These are phyloP conservation scores for Nakazawaea populi DNA, from an alignment of 805 yeast genomes.

Conservation along the genomic window DNA sequence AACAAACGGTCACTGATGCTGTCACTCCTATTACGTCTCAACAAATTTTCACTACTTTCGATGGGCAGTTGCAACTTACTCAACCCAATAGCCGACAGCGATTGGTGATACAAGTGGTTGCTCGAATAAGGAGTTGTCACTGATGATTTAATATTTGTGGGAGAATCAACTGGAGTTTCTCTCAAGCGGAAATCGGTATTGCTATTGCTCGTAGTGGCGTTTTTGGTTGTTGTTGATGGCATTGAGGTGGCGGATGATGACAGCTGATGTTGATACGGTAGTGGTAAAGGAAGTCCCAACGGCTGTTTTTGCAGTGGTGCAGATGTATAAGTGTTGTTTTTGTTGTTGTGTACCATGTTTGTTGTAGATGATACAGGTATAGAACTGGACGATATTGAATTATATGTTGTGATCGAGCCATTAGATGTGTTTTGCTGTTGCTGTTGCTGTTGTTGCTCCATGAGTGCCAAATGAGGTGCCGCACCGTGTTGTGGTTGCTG, in stretches of 20 bases:
- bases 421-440: constrained; percentile 7
- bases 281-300: constrained; percentile 2
- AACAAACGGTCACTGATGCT: constrained; percentile 10
- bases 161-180: neutral
- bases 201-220: neutral
- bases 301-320: neutral
- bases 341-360: too few relatives aligned
- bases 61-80: constrained; percentile 9
- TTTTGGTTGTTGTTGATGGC: constrained; percentile 9
- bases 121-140: too few relatives aligned
- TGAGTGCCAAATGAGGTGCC: neutral
- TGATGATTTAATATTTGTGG: neutral
- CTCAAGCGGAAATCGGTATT: neutral
- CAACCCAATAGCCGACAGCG: neutral
- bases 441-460: neutral
- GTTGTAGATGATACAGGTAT: neutral
- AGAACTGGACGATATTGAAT: constrained; percentile 11
- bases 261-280: constrained; percentile 6
- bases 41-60: neutral
- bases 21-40: constrained; percentile 11
- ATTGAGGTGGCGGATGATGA: neutral
- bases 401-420: constrained; percentile 3
- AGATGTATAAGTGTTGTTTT: neutral
- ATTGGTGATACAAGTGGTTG: neutral
- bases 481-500: constrained; percentile 10